Evolutionary conservation across 352 stramenopile genomes (phyloP).

Genomic region (Phytophthora europaea): DNA sequence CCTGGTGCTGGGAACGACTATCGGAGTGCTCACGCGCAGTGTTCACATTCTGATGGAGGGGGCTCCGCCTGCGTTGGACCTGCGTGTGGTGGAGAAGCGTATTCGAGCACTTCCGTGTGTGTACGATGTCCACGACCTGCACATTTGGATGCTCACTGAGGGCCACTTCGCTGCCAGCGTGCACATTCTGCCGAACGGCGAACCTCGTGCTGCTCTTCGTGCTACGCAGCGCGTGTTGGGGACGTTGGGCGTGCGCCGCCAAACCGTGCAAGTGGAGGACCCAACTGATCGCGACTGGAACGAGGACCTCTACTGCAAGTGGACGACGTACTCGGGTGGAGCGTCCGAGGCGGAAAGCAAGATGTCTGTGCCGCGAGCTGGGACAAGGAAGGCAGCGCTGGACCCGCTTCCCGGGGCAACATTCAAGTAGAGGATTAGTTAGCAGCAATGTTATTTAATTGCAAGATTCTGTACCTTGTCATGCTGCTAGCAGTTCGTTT

Average conservation of each 20-base stretch:
- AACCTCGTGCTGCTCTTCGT: conserved; percentile 55
- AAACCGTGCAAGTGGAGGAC: conserved; percentile 81
- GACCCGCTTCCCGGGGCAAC: conserved; percentile 28
- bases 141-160: conserved; percentile 97
- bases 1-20: conserved; percentile 95
- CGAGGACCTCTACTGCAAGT: conserved; percentile 69
- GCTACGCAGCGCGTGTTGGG: conserved; percentile 66
- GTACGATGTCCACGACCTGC: conserved; percentile 97
- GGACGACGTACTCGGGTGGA: conserved; percentile 53
- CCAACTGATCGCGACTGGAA: conserved; percentile 66
- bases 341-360: conserved; percentile 55
- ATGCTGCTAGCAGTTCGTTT: conserved; percentile 19
- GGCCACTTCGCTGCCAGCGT: conserved; percentile 91
- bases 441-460: conserved; percentile 38
- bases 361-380: conserved; percentile 80
- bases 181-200: conserved; percentile 86
- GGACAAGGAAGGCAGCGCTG: conserved; percentile 50
- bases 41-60: conserved; percentile 97
- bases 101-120: conserved; percentile 82
- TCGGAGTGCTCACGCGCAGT: conserved; percentile 93
- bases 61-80: conserved; percentile 76
- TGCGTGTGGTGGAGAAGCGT: conserved; percentile 66
- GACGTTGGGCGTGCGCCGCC: conserved; percentile 61
- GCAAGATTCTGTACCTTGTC: conserved; percentile 30
- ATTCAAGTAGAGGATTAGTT: conserved; percentile 41